These are phyloP conservation scores for Salicornia ramosissima DNA, from an alignment of 148 eudicot genomes.

Conservation along the genomic window DNA sequence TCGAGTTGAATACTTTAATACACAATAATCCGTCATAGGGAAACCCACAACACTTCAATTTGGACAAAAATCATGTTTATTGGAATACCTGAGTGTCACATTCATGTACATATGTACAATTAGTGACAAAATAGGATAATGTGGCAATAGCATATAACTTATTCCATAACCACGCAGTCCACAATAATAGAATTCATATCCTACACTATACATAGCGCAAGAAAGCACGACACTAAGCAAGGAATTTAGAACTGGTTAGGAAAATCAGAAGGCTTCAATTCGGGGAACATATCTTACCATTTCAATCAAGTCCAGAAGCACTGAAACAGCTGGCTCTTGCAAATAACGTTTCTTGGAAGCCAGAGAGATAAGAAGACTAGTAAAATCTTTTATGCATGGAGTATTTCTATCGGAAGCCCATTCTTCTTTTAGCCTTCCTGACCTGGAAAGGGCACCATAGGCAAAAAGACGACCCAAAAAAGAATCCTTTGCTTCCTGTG, in stretches of 20 bases:
- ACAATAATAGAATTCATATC: background rate
- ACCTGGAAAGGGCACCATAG: conserved; percentile 77
- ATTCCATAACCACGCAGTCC: background rate
- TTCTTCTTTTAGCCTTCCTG: conserved; percentile 69
- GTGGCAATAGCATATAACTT: background rate
- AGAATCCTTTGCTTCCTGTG: conserved; percentile 79
- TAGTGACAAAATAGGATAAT: background rate
- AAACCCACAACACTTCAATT: background rate
- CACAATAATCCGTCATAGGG: no score
- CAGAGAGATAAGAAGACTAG: conserved; percentile 46
- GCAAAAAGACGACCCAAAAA: conserved; percentile 89
- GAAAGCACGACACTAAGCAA: background rate
- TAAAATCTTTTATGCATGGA: conserved; percentile 56
- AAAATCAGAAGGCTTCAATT: background rate
- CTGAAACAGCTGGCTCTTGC: conserved; percentile 78
- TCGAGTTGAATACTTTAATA: no score
- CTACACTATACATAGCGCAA: background rate
- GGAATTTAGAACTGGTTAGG: background rate
- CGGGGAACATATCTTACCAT: conserved; percentile 41
- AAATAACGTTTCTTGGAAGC: conserved; percentile 79
- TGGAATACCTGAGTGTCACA: background rate
- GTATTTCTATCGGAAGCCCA: conserved; percentile 45
- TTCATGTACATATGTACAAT: background rate
- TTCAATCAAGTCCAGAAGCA: conserved; percentile 58
- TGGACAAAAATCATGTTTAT: background rate